Base-by-base conservation (phyloP, 2,329 filamentous ascomycete genomes). In the Myriangium duriaei region DNA sequence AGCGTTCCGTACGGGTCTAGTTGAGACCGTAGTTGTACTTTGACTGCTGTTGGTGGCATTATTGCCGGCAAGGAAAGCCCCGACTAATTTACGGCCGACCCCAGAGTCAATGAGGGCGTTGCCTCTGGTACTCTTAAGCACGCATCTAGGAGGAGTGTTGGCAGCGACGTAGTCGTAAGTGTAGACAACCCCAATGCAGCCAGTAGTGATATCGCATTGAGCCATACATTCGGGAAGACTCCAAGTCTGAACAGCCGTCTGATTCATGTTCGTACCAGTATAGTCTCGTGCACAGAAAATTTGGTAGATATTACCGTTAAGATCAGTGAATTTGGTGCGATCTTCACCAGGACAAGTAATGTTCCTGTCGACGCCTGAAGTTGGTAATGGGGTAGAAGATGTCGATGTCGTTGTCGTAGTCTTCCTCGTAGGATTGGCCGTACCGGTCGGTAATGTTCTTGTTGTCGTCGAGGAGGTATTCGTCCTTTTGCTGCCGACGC, bases 151-250 rank as follows among this genome's bases (percentile, higher is more conserved):
- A n/a, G n/a, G n/a, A n/a, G n/a, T n/a, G n/a, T n/a, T n/a, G n/a
- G n/a, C n/a, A n/a, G n/a, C n/a, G n/a, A n/a, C n/a, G n/a, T n/a
- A n/a, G n/a, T 29, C 37, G 39, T 41, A 41, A 12, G 32, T 32
- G 18, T 42, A 42, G 5, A 37, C 34, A 2, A 42, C 32, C 32
- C 32, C 40, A 11, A 39, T 36, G 13, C 40, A 36, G 16, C 32
- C 40, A 7, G 37, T 16, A 19, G 34, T 38, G 11, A 32, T 26
- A 15, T 39, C 40, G 24, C 40, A 42, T 15, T 34, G 34, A 17
- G 34, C 33, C 9, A 42, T 30, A 13, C 40, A 42, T 5, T 18
- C 26, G n/a, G n/a, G n/a, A n/a, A n/a, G n/a, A n/a, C n/a, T 42
- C 37, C 28, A 42, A 11, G 17, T n/a, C 29, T 3, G 14, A 14